A percentile compares a stretch with the other conserved stretches of the same genome.
Conservation (phyloP, 176 grass and related monocot genomes). For the Pontederia crassipes region DNA sequence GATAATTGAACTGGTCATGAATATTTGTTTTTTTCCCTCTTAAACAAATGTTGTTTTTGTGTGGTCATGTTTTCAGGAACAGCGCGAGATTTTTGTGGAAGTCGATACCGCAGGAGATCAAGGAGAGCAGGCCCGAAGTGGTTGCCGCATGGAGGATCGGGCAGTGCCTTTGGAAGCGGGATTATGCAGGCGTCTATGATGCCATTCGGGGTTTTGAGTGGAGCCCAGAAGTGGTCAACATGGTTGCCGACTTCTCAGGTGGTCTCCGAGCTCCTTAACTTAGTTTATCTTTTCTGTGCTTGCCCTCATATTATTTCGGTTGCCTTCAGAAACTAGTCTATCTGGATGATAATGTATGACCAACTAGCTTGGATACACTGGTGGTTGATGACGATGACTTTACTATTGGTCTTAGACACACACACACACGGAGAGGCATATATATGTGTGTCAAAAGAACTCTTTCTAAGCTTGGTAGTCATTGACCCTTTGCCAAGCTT, state of each 20-base stretch:
- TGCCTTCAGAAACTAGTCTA: neutral
- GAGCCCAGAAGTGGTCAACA: slow-evolving; percentile 40
- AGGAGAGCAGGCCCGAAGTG: slow-evolving; percentile 64
- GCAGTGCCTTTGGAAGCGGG: slow-evolving; percentile 78
- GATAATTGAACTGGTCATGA: neutral
- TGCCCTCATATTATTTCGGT: neutral
- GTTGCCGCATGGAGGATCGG: slow-evolving; percentile 63
- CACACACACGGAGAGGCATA: too few species aligned
- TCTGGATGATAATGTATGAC: neutral
- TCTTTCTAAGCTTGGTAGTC: too few species aligned
- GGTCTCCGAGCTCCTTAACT: neutral
- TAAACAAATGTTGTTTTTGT: neutral
- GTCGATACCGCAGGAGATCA: slow-evolving; percentile 57
- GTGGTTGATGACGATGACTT: too few species aligned
- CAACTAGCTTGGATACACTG: too few species aligned
- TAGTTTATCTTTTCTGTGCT: neutral
- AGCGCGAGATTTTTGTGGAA: slow-evolving; percentile 84
- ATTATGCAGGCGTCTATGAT: slow-evolving; percentile 54
- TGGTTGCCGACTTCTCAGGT: slow-evolving; percentile 73
- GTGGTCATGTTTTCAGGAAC: slow-evolving; percentile 36
- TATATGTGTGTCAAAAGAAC: too few species aligned
- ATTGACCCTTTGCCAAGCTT: too few species aligned
- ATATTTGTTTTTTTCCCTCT: neutral
- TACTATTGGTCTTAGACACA: too few species aligned
- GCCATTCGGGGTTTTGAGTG: slow-evolving; percentile 52